These are phyloP conservation scores for Camellia oleifera DNA, from an alignment of 179 eudicot genomes.

Conservation along the genomic window DNA sequence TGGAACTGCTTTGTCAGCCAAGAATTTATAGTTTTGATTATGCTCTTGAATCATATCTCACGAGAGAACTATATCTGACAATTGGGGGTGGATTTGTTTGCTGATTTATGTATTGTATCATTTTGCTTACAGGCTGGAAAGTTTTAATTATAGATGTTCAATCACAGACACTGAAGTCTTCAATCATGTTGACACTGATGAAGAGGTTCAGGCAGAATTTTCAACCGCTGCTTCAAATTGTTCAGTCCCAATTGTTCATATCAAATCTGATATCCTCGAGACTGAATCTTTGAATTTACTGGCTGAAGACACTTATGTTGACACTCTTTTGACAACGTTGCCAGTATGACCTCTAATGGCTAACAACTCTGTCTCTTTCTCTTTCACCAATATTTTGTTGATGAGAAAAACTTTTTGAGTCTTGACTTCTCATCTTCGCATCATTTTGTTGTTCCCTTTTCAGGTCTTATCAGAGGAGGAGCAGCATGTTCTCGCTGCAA, in stretches of 20 bases:
- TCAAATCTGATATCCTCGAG: conserved; percentile 55
- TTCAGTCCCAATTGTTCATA: conserved; percentile 46
- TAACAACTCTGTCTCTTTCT: not conserved
- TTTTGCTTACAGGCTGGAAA: conserved; percentile 47
- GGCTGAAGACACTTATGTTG: conserved; percentile 50
- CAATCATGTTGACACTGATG: conserved; percentile 37
- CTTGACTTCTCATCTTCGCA: conserved; percentile 8
- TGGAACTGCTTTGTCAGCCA: conserved; percentile 1
- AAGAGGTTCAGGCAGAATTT: conserved; percentile 49
- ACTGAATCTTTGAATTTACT: conserved; percentile 54
- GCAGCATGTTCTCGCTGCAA: conserved; percentile 76
- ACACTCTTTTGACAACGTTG: conserved; percentile 66
- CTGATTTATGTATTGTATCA: not conserved
- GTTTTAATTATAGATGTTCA: conserved; percentile 55
- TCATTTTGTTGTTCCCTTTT: conserved; percentile 13
- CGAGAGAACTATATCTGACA: not conserved
- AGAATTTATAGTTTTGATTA: not conserved
- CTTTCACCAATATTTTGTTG: not conserved
- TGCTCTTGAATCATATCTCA: conserved; percentile 2
- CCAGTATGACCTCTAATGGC: conserved; percentile 49
- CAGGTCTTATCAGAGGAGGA: conserved; percentile 86
- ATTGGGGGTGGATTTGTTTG: not conserved
- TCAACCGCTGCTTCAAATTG: conserved; percentile 42
- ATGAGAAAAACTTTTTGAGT: not conserved
- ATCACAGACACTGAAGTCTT: conserved; percentile 52